These are phyloP conservation scores for Calonectria ilicicola DNA, from an alignment of 2,329 filamentous ascomycete species.

Conservation along the genomic window DNA sequence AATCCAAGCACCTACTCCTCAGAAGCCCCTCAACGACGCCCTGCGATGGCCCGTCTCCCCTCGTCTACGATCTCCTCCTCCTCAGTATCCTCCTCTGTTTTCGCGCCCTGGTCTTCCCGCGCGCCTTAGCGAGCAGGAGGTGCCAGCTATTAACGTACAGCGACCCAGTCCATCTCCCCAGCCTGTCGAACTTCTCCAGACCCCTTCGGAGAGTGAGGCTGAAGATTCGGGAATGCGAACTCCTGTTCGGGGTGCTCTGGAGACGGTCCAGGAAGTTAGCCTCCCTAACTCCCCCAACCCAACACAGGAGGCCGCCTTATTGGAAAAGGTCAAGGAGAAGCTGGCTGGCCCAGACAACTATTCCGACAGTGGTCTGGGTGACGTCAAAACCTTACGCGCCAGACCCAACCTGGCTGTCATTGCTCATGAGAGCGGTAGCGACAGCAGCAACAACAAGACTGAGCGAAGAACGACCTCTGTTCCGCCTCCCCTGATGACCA, in stretches of 20 bases:
- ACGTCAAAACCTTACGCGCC: constrained; percentile 58
- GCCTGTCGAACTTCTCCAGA: constrained; percentile 49
- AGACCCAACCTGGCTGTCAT: constrained; percentile 58
- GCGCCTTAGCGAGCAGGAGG: constrained; percentile 62
- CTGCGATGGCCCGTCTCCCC: constrained; percentile 84
- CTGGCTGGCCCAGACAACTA: constrained; percentile 55
- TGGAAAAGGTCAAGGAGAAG: constrained; percentile 66
- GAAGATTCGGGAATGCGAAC: constrained; percentile 70
- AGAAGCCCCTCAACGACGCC: constrained; percentile 70
- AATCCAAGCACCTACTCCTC: constrained; percentile 71
- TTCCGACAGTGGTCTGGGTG: constrained; percentile 54
- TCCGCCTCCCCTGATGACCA: constrained; percentile 67
- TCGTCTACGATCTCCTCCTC: constrained; percentile 81
- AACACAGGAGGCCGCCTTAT: constrained; percentile 54
- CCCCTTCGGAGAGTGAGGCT: constrained; percentile 62
- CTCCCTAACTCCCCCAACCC: constrained; percentile 76
- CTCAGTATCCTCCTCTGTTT: constrained; percentile 72
- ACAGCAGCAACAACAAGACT: constrained; percentile 67
- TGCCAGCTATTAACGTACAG: constrained; percentile 65
- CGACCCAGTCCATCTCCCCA: constrained; percentile 61
- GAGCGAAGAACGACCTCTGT: constrained; percentile 58
- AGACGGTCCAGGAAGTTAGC: constrained; percentile 93
- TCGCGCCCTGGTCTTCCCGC: constrained; percentile 59
- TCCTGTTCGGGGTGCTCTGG: constrained; percentile 74
- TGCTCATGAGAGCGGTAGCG: constrained; percentile 72